Base-by-base conservation (phyloP, 257 asterid species). In the Coffea eugenioides region DNA sequence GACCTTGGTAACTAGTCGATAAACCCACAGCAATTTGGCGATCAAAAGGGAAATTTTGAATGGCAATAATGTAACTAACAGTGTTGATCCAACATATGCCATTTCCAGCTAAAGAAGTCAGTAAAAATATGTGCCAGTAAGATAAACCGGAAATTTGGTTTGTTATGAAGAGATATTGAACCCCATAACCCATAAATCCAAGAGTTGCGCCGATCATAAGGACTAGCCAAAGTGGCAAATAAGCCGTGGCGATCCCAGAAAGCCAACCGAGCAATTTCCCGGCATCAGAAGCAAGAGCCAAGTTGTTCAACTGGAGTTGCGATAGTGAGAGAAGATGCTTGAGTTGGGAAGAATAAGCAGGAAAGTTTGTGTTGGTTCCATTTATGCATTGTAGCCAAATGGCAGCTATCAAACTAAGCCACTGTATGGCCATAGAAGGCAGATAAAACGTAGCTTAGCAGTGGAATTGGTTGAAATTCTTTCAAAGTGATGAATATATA, bases 11-110 rank as follows among this genome's bases (percentile, higher is more conserved):
- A 70, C 97, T 92, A 0, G 98, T 93, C 0, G 97, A 90, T 56
- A 92, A 49, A 0, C 98, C 98, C 10, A 89, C 88, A 1, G 96
- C 94, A 36, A 91, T 82, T 81, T 92, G 95, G 0, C 92, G 88
- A 34, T 94, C 94, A 49, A 85, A 68, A 0, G 96, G 96, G 85
- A 94, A 94, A 41, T 94, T 92, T 5, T 78, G 85, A 3, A 94
- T 92, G 20, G 90, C 80, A 4, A 92, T 73, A 1, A 90, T 71
- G 79, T 91, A 88, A 41, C 88, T 87, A 25, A 88, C 97, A 0
- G 96, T 93, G 87, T 93, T 93, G 65, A 92, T 88, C 98, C 98
- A 93, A 71, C 95, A 93, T 15, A 93, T 87, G 74, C 92, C 87
- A 82, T 91, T 92, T 13, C 98, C 96, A 3, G 98, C 92, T 45